Conservation (phyloP, 371 early-diverging fungal genomes). For the Conidiobolus incongruus region DNA sequence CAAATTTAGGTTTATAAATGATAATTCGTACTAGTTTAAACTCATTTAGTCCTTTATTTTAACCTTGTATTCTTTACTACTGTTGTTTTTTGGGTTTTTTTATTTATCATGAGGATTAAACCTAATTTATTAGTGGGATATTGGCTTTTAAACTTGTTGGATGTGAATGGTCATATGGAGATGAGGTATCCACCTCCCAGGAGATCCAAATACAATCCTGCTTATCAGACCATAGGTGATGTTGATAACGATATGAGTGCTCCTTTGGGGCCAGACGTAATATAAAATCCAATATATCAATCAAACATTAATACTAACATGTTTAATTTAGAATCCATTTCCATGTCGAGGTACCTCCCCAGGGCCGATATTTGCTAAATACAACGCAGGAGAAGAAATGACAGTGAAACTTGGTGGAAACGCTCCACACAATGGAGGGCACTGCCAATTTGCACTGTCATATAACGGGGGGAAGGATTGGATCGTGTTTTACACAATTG, state of each 20-base stretch:
- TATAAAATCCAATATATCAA: conserved; percentile 5
- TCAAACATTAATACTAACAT: conserved; percentile 11
- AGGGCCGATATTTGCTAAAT: conserved; percentile 7
- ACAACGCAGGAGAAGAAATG: conserved; percentile 17
- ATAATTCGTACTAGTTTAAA: no score
- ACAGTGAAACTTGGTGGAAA: conserved; percentile 11
- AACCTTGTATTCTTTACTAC: no score
- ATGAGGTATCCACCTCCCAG: not conserved
- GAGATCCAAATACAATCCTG: not conserved
- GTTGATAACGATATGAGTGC: conserved; percentile 11
- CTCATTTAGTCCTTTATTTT: no score
- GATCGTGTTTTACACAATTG: conserved; percentile 23
- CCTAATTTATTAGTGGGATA: no score
- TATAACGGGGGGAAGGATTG: conserved; percentile 26
- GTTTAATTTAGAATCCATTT: conserved; percentile 7
- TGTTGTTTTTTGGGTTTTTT: no score
- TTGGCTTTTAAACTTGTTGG: no score
- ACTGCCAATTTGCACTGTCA: conserved; percentile 34
- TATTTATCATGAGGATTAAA: no score
- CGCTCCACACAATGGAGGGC: conserved; percentile 22
- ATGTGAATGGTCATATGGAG: not conserved
- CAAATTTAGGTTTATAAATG: no score
- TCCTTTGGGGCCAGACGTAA: conserved; percentile 6
- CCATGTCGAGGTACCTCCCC: conserved; percentile 5
- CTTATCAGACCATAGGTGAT: not conserved